phyloP scores from a whole-genome alignment of 2,329 filamentous ascomycete genomes.

The Beauveria rudraprayagi region DNA sequence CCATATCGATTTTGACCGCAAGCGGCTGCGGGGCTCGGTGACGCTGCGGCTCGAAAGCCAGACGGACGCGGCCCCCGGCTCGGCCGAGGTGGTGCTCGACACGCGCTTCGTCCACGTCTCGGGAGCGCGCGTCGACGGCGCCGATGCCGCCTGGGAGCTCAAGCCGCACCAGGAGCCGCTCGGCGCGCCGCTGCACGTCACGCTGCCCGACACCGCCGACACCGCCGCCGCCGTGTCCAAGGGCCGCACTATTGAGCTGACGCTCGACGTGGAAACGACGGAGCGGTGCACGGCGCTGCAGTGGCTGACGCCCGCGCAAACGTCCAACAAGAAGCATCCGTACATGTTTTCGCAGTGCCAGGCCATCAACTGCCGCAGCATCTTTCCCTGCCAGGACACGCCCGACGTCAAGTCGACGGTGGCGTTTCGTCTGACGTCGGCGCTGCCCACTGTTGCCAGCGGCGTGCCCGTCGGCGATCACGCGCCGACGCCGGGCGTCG shows the following conservation, averaged over 20 bases:
- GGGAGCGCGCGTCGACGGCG: slow-evolving; percentile 60
- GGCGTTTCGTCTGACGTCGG: slow-evolving; percentile 78
- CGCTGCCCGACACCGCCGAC: slow-evolving; percentile 43
- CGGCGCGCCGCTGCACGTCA: slow-evolving; percentile 61
- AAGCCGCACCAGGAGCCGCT: slow-evolving; percentile 65
- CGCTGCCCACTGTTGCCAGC: slow-evolving; percentile 84
- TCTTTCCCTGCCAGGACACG: slow-evolving; percentile 96
- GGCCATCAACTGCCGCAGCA: slow-evolving; percentile 85
- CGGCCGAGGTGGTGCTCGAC: slow-evolving; percentile 73
- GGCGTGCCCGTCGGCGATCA: slow-evolving; percentile 54
- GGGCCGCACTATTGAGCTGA: slow-evolving; percentile 44
- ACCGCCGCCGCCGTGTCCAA: slow-evolving; percentile 41
- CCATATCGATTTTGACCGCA: slow-evolving; percentile 73
- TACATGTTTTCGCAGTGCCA: slow-evolving; percentile 99
- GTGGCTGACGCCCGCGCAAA: slow-evolving; percentile 91
- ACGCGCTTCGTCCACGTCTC: slow-evolving; percentile 74
- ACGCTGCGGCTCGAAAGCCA: slow-evolving; percentile 68
- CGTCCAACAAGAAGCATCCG: slow-evolving; percentile 88
- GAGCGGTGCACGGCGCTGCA: slow-evolving; percentile 84
- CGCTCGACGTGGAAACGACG: slow-evolving; percentile 73
- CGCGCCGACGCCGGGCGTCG: slow-evolving; percentile 34
- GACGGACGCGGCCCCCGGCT: slow-evolving; percentile 59
- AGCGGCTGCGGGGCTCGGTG: slow-evolving; percentile 70
- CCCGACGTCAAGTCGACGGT: slow-evolving; percentile 96
- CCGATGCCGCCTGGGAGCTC: slow-evolving; percentile 56